A percentile compares a stretch with the other conserved stretches of the same genome.
These are phyloP conservation scores for Paraleonurus japonicus DNA, from an alignment of 257 asterid species.

Conservation along the genomic window DNA sequence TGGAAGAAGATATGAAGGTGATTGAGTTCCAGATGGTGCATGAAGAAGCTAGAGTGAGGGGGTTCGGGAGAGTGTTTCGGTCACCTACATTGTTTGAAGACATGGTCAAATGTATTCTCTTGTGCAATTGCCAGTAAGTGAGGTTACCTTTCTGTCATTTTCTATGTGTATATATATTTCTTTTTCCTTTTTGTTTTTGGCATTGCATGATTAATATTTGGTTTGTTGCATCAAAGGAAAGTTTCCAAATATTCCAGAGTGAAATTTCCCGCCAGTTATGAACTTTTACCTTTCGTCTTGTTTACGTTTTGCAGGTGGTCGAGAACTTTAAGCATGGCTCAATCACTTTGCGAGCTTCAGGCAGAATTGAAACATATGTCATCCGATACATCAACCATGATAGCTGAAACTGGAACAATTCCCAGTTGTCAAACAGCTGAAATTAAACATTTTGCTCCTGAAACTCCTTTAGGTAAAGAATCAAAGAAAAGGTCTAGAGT, in stretches of 20 bases:
- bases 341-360: conserved; percentile 83
- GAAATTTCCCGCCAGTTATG: background rate
- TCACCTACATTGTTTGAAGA: conserved; percentile 94
- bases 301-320: conserved; percentile 62
- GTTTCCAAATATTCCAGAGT: background rate
- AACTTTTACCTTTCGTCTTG: background rate
- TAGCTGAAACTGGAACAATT: conserved; percentile 25
- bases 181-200: background rate
- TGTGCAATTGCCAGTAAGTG: conserved; percentile 97
- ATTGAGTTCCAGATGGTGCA: conserved; percentile 58
- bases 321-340: conserved; percentile 80
- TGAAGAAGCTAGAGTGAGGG: conserved; percentile 51
- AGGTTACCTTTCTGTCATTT: background rate
- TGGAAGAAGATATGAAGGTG: conserved; percentile 53
- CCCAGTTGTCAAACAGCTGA: conserved; percentile 21
- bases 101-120: conserved; percentile 80
- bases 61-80: conserved; percentile 75
- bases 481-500: conserved; percentile 33
- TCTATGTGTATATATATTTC: background rate
- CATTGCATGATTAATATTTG: background rate
- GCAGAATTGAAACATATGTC: conserved; percentile 45
- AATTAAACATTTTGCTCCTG: conserved; percentile 40
- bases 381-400: conserved; percentile 21
- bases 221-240: background rate
- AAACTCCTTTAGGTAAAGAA: conserved; percentile 64